phyloP scores from a whole-genome alignment of 2,329 filamentous ascomycete genomes.

The Paraphaeosphaeria minitans region DNA sequence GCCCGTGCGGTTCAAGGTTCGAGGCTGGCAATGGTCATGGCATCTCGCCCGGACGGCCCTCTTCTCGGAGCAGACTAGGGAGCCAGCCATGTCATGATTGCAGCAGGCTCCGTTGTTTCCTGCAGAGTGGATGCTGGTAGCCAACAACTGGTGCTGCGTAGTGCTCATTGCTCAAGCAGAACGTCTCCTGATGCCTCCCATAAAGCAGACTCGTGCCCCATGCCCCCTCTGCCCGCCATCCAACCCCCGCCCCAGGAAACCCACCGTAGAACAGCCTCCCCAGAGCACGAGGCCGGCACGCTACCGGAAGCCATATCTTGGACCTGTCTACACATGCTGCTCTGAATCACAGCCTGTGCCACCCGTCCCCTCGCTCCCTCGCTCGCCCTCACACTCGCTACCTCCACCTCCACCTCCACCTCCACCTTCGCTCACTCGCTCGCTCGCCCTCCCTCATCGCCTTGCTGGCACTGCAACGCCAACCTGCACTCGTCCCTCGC shows the following conservation, averaged over 20 bases:
- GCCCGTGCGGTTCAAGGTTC: conserved; percentile 11
- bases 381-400: conserved; percentile 41
- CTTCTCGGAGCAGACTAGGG: conserved; percentile 21
- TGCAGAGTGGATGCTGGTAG: conserved; percentile 22
- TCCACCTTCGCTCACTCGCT: no score
- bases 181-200: conserved; percentile 30
- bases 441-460: conserved; percentile 25
- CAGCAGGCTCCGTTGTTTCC: conserved; percentile 33
- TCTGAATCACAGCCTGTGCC: conserved; percentile 36
- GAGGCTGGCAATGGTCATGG: conserved; percentile 32
- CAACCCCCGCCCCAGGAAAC: conserved; percentile 20
- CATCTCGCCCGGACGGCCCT: no score
- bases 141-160: background rate
- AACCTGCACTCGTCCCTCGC: conserved; percentile 23
- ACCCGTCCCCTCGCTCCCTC: conserved; percentile 31
- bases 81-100: background rate
- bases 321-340: conserved; percentile 10
- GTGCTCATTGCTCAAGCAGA: conserved; percentile 15
- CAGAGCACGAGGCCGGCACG: conserved; percentile 31
- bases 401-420: no score
- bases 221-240: conserved; percentile 19
- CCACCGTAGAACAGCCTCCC: conserved; percentile 24
- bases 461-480: conserved; percentile 19
- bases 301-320: conserved; percentile 19
- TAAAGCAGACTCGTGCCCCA: conserved; percentile 35